A percentile compares a stretch with the other conserved stretches of the same genome.
Evolutionary conservation across 345 rosid genomes (phyloP).

Genomic region (Populus deltoides): DNA sequence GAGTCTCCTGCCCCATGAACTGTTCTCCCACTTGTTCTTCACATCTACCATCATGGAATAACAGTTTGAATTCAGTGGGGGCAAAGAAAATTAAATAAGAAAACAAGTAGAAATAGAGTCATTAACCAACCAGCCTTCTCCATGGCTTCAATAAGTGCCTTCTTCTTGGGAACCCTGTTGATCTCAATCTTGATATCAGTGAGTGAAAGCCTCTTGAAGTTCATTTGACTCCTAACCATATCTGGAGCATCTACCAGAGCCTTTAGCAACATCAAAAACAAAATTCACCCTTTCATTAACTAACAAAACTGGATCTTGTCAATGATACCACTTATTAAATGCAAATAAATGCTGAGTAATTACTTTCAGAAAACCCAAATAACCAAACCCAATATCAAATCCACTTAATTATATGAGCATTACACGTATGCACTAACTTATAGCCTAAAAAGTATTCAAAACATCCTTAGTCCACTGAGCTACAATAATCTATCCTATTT

Average conservation of each 20-base stretch:
- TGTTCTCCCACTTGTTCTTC: constrained; percentile 26
- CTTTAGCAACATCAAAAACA: constrained; percentile 1
- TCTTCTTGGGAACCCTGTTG: constrained; percentile 26
- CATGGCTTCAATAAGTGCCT: constrained; percentile 19
- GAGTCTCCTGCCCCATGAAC: constrained; percentile 26
- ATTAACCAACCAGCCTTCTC: constrained; percentile 21
- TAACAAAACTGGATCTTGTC: background rate
- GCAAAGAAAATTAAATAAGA: background rate
- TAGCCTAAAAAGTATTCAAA: background rate
- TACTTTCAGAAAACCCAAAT: background rate
- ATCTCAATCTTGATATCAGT: constrained; percentile 27
- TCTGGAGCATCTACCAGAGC: constrained; percentile 30
- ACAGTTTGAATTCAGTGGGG: background rate
- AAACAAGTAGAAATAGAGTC: background rate
- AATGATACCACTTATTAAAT: background rate
- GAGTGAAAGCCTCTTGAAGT: constrained; percentile 28
- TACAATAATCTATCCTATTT: too few species aligned
- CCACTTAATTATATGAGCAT: background rate
- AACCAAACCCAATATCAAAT: background rate
- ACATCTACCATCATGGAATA: constrained; percentile 11
- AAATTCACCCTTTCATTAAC: background rate
- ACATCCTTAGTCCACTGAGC: background rate
- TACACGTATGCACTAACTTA: background rate
- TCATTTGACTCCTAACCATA: constrained; percentile 29
- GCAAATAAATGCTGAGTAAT: background rate